Percentiles rank a stretch among this genome's conserved stretches.
These are phyloP conservation scores for Botryotinia narcissicola DNA, from an alignment of 2,329 filamentous ascomycete genomes.

Conservation along the genomic window DNA sequence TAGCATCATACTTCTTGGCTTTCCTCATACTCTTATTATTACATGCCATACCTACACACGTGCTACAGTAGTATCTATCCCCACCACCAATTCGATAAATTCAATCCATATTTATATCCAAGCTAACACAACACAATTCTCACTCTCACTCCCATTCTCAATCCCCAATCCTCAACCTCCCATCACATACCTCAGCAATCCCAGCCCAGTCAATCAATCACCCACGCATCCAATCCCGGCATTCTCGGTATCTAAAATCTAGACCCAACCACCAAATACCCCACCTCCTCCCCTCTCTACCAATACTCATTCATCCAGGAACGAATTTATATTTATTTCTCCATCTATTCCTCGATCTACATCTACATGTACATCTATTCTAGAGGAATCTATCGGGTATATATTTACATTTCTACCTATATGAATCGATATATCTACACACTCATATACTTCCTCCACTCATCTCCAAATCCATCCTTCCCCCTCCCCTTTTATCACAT, in stretches of 20 bases:
- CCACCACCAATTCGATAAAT: no score
- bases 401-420: no score
- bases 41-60: no score
- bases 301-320: neutral
- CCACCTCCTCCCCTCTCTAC: neutral
- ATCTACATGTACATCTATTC: no score
- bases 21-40: neutral
- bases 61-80: no score
- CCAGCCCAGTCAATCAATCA: neutral
- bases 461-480: neutral
- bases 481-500: no score
- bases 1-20: neutral
- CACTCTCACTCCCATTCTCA: no score
- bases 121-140: neutral
- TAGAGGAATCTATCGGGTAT: no score
- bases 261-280: fast-evolving
- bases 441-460: neutral
- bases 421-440: neutral
- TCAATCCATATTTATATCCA: no score
- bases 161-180: no score
- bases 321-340: neutral
- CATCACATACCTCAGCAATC: neutral
- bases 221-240: neutral
- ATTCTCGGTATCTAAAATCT: neutral
- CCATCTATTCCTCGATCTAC: no score